Conservation (phyloP, 2,329 filamentous ascomycete genomes). For the Botrytis medusae region DNA sequence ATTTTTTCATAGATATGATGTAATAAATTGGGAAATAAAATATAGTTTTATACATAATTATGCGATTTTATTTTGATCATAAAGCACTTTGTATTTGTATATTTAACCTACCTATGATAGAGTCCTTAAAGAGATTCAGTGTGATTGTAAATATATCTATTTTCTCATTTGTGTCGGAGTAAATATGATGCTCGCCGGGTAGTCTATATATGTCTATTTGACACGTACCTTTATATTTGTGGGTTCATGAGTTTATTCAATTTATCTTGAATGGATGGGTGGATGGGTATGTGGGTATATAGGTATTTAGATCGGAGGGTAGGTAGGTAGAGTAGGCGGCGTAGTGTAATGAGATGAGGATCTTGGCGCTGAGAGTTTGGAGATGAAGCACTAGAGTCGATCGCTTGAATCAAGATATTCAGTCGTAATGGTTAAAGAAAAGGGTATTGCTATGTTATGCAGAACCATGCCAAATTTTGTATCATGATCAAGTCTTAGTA, state of each 20-base stretch:
- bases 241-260: no score
- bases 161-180: background rate
- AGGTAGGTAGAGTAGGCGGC: no score
- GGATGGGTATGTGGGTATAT: background rate
- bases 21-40: background rate
- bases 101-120: no score
- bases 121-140: no score
- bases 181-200: no score
- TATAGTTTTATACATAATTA: background rate
- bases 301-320: no score
- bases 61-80: background rate
- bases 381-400: background rate
- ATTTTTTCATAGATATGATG: background rate
- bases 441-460: background rate
- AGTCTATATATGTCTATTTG: no score
- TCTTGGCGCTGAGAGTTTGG: no score
- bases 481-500: background rate
- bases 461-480: background rate
- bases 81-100: background rate
- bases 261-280: background rate
- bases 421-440: background rate
- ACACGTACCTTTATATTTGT: no score
- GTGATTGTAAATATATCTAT: no score
- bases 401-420: no score
- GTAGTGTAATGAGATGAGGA: background rate